Conservation (phyloP, 108 stramenopile genomes). For the Thalassiosira profunda region DNA sequence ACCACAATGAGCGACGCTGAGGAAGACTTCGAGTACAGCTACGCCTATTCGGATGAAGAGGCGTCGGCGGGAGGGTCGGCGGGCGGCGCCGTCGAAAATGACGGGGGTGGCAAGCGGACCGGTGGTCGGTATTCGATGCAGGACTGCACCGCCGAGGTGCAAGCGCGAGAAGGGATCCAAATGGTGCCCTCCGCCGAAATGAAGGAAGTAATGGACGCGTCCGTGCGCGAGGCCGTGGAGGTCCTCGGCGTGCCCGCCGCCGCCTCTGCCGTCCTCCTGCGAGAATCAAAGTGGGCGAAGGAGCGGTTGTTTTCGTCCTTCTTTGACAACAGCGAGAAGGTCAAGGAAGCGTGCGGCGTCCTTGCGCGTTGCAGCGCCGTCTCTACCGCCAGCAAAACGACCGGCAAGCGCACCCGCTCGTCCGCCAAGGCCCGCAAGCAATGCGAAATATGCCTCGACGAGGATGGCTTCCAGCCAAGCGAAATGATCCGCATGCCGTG, state of each 20-base stretch:
- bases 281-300: conserved; percentile 92
- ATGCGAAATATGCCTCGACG: conserved; percentile 81
- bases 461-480: conserved; percentile 58
- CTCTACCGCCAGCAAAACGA: conserved; percentile 14
- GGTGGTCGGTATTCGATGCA: no score
- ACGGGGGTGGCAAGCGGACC: no score
- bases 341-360: conserved; percentile 80
- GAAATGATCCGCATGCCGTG: conserved; percentile 92
- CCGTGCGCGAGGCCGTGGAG: conserved; percentile 74
- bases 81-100: no score
- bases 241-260: conserved; percentile 81
- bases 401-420: conserved; percentile 31
- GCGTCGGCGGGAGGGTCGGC: no score
- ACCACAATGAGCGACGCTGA: no score
- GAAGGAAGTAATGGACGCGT: conserved; percentile 72
- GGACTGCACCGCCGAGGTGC: no score
- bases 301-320: conserved; percentile 92
- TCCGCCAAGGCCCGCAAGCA: conserved; percentile 4
- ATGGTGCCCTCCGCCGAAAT: conserved; percentile 76
- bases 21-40: no score
- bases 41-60: no score
- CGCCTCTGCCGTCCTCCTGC: conserved; percentile 90
- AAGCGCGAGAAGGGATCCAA: no score
- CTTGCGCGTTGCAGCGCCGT: conserved; percentile 32
- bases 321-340: conserved; percentile 68